Conservation (phyloP, 2,329 filamentous ascomycete genomes). For the Botrytis porri region DNA sequence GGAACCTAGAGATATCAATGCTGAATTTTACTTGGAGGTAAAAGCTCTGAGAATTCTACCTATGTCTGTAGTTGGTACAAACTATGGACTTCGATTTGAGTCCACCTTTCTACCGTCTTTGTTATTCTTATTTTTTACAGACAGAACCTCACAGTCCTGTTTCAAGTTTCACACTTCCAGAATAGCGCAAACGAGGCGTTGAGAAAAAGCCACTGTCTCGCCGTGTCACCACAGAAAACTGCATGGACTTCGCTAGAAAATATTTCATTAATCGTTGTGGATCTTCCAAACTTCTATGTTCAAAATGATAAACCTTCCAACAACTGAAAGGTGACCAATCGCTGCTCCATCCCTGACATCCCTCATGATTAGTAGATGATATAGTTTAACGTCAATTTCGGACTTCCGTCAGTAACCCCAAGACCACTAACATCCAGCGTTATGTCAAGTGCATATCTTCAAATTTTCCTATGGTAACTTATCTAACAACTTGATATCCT, state of each 20-base stretch:
- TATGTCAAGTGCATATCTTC: not conserved
- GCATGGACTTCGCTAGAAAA: not conserved
- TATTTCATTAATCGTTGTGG: not conserved
- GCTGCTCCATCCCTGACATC: not conserved
- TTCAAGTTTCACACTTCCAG: not conserved
- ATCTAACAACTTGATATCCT: not conserved
- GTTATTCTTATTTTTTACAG: not conserved
- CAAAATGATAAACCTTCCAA: not conserved
- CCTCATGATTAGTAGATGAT: not conserved
- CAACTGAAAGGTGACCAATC: not conserved
- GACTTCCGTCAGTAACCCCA: not conserved
- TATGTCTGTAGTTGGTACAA: not conserved
- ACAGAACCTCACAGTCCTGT: not conserved
- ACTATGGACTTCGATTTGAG: not conserved
- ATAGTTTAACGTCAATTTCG: slow-evolving; percentile 10
- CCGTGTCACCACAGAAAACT: not conserved
- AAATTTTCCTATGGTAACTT: not conserved
- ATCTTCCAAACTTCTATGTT: not conserved
- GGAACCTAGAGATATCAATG: not conserved
- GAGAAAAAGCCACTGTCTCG: not conserved
- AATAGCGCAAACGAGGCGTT: not conserved
- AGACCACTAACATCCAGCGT: not conserved
- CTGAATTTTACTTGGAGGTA: not conserved
- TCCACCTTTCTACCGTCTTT: not conserved
- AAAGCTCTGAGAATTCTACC: accelerated